Evolutionary conservation across 1,284 basidiomycete genomes (phyloP), one percentile per base, ranked within the genome.

Genomic region (Ganoderma resinaceum): DNA sequence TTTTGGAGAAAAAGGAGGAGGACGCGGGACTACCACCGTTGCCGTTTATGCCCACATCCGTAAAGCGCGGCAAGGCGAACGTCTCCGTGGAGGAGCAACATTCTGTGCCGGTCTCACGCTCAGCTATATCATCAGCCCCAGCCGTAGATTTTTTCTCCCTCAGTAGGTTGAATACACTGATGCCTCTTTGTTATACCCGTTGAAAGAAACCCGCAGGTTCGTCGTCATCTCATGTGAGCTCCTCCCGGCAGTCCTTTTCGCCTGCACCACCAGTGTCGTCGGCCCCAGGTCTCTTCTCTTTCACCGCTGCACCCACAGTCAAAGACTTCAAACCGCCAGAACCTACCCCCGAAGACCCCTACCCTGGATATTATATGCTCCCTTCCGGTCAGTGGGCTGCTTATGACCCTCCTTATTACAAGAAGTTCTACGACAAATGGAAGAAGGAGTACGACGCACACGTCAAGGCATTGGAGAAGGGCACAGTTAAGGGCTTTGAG

Each of bases 331-430:
- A 87, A 46, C 89, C 92, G 0, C 95, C 94, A 0, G 87, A 90
- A 65, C 95, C 95, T 0, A 91, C 89, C 4, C 84, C 88, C 0
- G 82, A 84, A 26, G 95, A 96, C 77, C 87, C 88, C 23, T 95
- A 96, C 78, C 95, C 95, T 2, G 95, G 95, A 2, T 97, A 96
- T 81, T 96, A 97, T 78, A 89, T 91, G 70, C 85, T 93, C 33
- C 94, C 94, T 0, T 91, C 91, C 1, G 94, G 95, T 12, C 77
- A 84, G 61, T 96, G 95, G 91, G 90, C 88, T 31, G 89, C 91
- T 0, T 86, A 96, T 78, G 94, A 96, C 66, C 80, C 88, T 0
- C 85, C 76, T n/a, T 95, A 93, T 79, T 96, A 95, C 77, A 84
- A 85, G 38, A 87, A 84, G 38, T 94, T 93, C 80, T 86, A 87